Percentiles rank a stretch among this genome's conserved stretches.
Conservation (phyloP, 495 filamentous ascomycete species). For the Neurospora intermedia region DNA sequence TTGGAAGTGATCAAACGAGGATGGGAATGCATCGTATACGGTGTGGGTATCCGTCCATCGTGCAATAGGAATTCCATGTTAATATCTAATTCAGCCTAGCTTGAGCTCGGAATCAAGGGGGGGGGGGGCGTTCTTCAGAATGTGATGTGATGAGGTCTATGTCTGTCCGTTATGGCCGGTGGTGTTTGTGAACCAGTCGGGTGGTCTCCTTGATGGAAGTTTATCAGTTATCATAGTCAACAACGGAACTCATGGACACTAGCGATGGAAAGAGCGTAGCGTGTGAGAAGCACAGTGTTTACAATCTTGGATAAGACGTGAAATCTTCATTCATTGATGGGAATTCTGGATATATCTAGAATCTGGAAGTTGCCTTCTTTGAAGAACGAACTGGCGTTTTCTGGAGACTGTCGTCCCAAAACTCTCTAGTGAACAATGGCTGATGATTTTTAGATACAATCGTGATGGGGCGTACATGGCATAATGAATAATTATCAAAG, state of each 20-base stretch:
- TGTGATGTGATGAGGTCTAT: not conserved
- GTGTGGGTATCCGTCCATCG: not conserved
- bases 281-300: not conserved
- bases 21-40: not conserved
- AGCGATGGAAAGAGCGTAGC: not conserved
- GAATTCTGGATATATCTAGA: not conserved
- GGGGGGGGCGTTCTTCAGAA: not conserved
- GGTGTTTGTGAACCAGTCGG: not conserved
- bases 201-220: not conserved
- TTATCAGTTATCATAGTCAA: not conserved
- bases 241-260: not conserved
- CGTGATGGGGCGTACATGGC: not conserved
- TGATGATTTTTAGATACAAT: not conserved
- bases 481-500: not conserved
- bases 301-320: not conserved
- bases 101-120: not conserved
- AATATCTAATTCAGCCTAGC: not conserved
- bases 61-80: too few species aligned
- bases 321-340: too few species aligned
- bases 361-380: not conserved
- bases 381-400: not conserved
- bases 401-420: not conserved
- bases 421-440: not conserved
- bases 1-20: not conserved
- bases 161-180: not conserved